phyloP scores from a whole-genome alignment of 495 filamentous ascomycete species.

The Penicillium samsonianum region DNA sequence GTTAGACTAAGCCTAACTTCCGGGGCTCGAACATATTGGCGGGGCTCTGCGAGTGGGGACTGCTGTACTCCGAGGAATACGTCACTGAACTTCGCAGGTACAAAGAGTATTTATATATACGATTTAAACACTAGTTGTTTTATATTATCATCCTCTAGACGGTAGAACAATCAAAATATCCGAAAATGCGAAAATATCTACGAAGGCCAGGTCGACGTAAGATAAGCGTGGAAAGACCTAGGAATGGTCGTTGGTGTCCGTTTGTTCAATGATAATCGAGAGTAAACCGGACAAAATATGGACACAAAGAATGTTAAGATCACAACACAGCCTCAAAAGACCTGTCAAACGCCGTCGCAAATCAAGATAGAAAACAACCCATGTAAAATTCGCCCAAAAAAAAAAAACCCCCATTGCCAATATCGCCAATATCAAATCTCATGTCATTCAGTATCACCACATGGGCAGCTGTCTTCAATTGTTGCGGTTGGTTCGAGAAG shows the following conservation, averaged over 20 bases:
- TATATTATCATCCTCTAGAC: background rate
- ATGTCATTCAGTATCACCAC: background rate
- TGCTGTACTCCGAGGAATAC: conserved; percentile 33
- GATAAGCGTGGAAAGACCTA: background rate
- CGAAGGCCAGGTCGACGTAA: background rate
- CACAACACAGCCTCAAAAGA: background rate
- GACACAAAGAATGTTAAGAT: conserved; percentile 10
- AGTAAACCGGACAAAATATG: conserved; percentile 9
- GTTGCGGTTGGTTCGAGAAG: conserved; percentile 8
- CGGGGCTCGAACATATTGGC: conserved; percentile 24
- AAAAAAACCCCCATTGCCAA: conserved; percentile 9
- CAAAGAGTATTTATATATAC: background rate
- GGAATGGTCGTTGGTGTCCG: background rate
- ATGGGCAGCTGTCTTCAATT: conserved; percentile 5
- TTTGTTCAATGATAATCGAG: background rate
- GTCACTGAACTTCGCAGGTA: conserved; percentile 17
- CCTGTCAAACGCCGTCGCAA: background rate
- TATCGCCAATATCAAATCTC: background rate
- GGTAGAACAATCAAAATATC: too few species aligned
- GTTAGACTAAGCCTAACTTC: background rate
- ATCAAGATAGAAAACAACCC: background rate
- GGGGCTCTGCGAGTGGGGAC: conserved; percentile 34
- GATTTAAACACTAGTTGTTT: background rate
- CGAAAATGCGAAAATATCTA: too few species aligned
- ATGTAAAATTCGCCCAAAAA: background rate